A percentile compares a stretch with the other conserved stretches of the same genome.
These are phyloP conservation scores for Pythium aphanidermatum DNA, from an alignment of 352 stramenopile species.

Conservation along the genomic window DNA sequence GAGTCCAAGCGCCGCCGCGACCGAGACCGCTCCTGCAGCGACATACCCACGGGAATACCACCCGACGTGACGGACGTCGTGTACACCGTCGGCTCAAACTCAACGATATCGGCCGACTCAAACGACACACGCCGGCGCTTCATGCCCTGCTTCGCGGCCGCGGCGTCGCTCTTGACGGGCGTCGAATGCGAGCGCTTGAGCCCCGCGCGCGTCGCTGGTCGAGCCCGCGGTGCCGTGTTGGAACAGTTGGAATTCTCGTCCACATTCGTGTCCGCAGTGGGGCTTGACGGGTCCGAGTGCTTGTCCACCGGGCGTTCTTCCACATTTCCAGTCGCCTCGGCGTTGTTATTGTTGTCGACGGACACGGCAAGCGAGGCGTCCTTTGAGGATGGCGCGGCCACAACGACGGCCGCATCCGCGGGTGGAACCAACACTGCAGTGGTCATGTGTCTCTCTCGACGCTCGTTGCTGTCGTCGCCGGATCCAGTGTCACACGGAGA, in stretches of 20 bases:
- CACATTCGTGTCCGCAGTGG: too few relatives aligned
- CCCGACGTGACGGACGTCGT: constrained; percentile 77
- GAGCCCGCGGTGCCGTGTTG: not conserved
- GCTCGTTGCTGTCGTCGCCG: too few relatives aligned
- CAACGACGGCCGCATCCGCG: constrained; percentile 14
- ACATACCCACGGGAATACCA: constrained; percentile 70
- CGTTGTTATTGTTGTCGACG: not conserved
- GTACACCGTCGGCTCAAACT: constrained; percentile 81
- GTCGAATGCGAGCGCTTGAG: constrained; percentile 14
- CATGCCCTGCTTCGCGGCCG: constrained; percentile 32
- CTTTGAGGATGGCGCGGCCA: constrained; percentile 16
- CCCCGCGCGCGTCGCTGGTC: not conserved
- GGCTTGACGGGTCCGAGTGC: too few relatives aligned
- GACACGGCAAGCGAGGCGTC: not conserved
- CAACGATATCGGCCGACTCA: constrained; percentile 77
- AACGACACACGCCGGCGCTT: constrained; percentile 68
- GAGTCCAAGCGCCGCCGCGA: constrained; percentile 72
- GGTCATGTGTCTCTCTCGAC: constrained; percentile 32
- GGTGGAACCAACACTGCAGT: constrained; percentile 42
- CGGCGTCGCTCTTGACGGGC: not conserved
- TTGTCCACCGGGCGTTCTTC: too few relatives aligned
- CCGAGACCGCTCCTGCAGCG: constrained; percentile 66
- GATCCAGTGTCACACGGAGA: too few relatives aligned
- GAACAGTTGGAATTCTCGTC: constrained; percentile 9
- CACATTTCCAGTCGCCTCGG: not conserved